Evolutionary conservation across 2,329 filamentous ascomycete species (phyloP), one percentile per base, ranked within the genome.

Genomic region (Cytospora chrysosperma): DNA sequence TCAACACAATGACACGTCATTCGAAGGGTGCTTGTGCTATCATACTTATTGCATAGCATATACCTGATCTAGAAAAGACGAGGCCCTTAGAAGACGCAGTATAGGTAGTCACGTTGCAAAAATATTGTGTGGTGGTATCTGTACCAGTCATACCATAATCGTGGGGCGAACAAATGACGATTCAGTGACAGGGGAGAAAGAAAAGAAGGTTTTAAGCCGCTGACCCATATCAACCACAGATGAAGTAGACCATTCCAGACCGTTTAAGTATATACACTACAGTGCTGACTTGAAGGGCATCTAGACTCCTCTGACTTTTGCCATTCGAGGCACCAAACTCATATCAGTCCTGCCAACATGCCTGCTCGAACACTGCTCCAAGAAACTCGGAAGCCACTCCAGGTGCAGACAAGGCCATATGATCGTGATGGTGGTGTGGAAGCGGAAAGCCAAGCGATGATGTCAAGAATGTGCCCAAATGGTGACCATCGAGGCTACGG

Each of bases 131-230:
- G 28, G 28, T 30, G 28, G n/a, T n/a, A n/a, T n/a, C 28, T 30
- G 28, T 9, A 34, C n/a, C n/a, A n/a, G n/a, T n/a, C n/a, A n/a
- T n/a, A n/a, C n/a, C 9, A 34, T 34, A 34, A 13, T 15, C 1
- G 32, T 13, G 32, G 32, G 32, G 32, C 32, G 15, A 34, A 15
- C 32, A 34, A 34, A 34, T 34, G 32, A 34, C 12, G 32, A 34
- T 13, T 10, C 12, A 13, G 12, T 34, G 32, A 34, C 32, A 50
- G 9, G 47, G n/a, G 21, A 37, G 52, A 43, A 52, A 9, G 21
- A 37, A 59, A 43, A 52, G 57, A 59, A 53, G 49, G 49, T 59
- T 59, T 59, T 59, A 32, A 59, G 57, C 49, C 49, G 57, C 57
- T 53, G 57, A 59, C 32, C 6, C 5, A 32, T 8, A 17, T 34